A percentile compares a stretch with the other conserved stretches of the same genome.
These are phyloP conservation scores for Alternaria ventricosa DNA, from an alignment of 2,329 filamentous ascomycete species.

Conservation along the genomic window DNA sequence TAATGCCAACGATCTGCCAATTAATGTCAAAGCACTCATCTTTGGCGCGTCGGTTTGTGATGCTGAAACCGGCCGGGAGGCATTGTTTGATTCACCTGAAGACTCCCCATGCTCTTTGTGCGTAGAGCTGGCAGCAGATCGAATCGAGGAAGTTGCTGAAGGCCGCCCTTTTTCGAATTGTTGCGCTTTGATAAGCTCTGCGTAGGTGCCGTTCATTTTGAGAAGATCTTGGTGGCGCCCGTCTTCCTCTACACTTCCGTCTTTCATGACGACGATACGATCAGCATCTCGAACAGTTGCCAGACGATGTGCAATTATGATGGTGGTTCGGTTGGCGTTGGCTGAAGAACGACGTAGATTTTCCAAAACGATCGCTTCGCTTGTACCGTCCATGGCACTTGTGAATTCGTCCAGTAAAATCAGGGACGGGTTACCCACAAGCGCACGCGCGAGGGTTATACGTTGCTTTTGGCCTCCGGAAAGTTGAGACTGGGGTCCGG, in stretches of 20 bases:
- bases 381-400: slow-evolving; percentile 39
- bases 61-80: neutral
- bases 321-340: slow-evolving; percentile 38
- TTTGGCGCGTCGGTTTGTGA: slow-evolving; percentile 2
- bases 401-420: slow-evolving; percentile 48
- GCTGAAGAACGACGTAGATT: slow-evolving; percentile 40
- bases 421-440: slow-evolving; percentile 42
- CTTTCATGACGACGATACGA: slow-evolving; percentile 46
- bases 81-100: neutral
- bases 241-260: slow-evolving; percentile 40
- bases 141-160: slow-evolving; percentile 31
- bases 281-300: slow-evolving; percentile 48
- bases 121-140: slow-evolving; percentile 20
- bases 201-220: slow-evolving; percentile 38
- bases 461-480: slow-evolving; percentile 50
- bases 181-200: slow-evolving; percentile 43
- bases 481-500: slow-evolving; percentile 41
- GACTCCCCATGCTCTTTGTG: slow-evolving; percentile 20
- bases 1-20: slow-evolving; percentile 31
- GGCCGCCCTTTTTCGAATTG: slow-evolving; percentile 41
- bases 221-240: slow-evolving; percentile 42
- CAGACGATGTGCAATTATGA: slow-evolving; percentile 47
- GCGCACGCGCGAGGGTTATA: slow-evolving; percentile 46
- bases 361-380: slow-evolving; percentile 42
- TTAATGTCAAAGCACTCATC: slow-evolving; percentile 25